These are phyloP conservation scores for Globisporangium nunn DNA, from an alignment of 352 stramenopile species.

Conservation along the genomic window DNA sequence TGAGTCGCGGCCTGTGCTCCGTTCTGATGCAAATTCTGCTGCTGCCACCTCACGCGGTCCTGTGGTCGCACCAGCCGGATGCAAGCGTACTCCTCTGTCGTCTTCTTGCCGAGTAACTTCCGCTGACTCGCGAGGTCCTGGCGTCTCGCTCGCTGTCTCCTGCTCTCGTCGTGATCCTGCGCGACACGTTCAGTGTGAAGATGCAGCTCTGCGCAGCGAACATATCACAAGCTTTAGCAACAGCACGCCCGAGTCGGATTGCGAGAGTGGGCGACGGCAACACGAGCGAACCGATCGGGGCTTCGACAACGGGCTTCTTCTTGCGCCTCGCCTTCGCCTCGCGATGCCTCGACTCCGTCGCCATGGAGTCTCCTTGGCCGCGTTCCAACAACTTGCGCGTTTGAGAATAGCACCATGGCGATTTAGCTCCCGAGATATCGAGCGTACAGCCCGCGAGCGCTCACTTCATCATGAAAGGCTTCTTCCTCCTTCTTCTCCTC, in stretches of 20 bases:
- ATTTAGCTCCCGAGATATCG: no score
- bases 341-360: not conserved
- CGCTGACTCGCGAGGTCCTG: conserved; percentile 30
- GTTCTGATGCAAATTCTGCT: conserved; percentile 45
- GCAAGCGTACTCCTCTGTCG: conserved; percentile 36
- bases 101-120: conserved; percentile 43
- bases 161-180: conserved; percentile 3
- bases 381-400: no score
- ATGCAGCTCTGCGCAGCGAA: not conserved
- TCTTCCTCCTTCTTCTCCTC: not conserved
- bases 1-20: conserved; percentile 3
- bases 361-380: not conserved
- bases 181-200: conserved; percentile 7
- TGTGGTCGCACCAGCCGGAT: conserved; percentile 36
- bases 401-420: no score
- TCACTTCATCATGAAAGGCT: no score
- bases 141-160: conserved; percentile 13
- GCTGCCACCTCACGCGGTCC: conserved; percentile 17
- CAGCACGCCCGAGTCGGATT: not conserved
- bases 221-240: not conserved
- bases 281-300: not conserved
- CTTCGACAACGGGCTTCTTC: not conserved
- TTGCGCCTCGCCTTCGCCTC: conserved; percentile 1
- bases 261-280: not conserved
- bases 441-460: no score